phyloP scores from a whole-genome alignment of 495 filamentous ascomycete species.

The Neurospora sublineolata region DNA sequence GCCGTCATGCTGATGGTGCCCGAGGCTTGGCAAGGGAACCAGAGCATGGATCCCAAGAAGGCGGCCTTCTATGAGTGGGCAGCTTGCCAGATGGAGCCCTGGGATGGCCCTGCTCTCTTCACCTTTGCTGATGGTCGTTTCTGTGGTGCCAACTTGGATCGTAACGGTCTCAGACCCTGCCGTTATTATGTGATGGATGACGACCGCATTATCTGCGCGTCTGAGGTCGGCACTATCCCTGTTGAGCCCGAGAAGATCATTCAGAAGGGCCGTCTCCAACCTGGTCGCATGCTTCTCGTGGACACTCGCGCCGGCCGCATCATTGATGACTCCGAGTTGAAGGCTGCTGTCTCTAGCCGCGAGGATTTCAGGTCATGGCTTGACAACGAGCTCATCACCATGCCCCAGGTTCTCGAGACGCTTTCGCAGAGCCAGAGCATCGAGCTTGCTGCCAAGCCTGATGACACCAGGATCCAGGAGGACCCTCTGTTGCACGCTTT shows the following conservation, averaged over 20 bases:
- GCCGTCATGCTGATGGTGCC: constrained; percentile 99
- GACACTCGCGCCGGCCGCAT: constrained; percentile 93
- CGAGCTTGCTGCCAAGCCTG: constrained; percentile 53
- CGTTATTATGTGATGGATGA: constrained; percentile 98
- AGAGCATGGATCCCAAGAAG: constrained; percentile 86
- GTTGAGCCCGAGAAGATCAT: constrained; percentile 85
- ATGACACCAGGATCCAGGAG: constrained; percentile 66
- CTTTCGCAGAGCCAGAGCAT: constrained; percentile 34
- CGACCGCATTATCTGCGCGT: constrained; percentile 96
- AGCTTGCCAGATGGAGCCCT: constrained; percentile 98
- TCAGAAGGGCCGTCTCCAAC: constrained; percentile 91
- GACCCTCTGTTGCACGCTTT: constrained; percentile 80
- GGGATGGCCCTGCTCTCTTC: constrained; percentile 96
- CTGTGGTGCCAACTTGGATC: constrained; percentile 97
- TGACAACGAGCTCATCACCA: constrained; percentile 71
- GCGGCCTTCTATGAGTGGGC: constrained; percentile 99
- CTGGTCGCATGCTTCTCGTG: constrained; percentile 94
- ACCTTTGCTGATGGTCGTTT: constrained; percentile 96
- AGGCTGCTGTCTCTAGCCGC: constrained; percentile 73
- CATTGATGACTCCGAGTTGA: constrained; percentile 90
- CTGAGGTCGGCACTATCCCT: constrained; percentile 89
- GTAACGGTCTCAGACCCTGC: constrained; percentile 93
- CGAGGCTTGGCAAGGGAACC: constrained; percentile 96
- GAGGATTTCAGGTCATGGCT: constrained; percentile 85
- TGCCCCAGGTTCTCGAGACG: constrained; percentile 56